A percentile compares a stretch with the other conserved stretches of the same genome.
phyloP scores from a whole-genome alignment of 75 land plant species.

The Cupressus sempervirens region DNA sequence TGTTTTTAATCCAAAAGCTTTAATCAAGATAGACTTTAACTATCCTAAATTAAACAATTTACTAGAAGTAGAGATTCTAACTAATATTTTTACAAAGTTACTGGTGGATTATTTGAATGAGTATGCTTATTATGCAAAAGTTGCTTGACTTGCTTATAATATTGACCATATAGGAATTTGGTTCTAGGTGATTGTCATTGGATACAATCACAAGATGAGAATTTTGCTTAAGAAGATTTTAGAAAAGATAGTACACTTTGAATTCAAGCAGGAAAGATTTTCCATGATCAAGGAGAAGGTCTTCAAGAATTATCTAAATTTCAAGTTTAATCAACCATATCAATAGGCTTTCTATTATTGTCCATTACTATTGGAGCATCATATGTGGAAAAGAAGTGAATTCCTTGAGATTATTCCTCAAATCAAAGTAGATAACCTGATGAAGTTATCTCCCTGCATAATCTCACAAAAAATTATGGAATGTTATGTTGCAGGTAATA shows the following conservation, averaged over 20 bases:
- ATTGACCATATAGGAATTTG: conserved; percentile 56
- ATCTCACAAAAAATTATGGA: conserved; percentile 67
- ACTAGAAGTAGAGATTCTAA: conserved; percentile 77
- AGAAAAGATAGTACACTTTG: no score
- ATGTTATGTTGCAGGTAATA: conserved; percentile 88
- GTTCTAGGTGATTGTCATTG: no score
- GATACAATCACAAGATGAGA: no score
- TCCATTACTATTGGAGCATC: conserved; percentile 66
- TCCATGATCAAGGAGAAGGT: conserved; percentile 93
- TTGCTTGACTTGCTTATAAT: conserved; percentile 85
- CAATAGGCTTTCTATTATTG: conserved; percentile 86
- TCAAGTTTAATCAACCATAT: conserved; percentile 89
- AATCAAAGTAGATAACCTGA: conserved; percentile 58
- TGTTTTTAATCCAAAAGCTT: conserved; percentile 82
- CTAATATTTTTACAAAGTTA: conserved; percentile 66
- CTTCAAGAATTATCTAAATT: conserved; percentile 74
- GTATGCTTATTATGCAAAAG: conserved; percentile 94
- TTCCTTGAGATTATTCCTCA: conserved; percentile 70
- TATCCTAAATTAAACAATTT: conserved; percentile 69
- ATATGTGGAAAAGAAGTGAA: conserved; percentile 76
- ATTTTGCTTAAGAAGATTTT: no score
- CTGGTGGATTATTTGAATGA: conserved; percentile 92
- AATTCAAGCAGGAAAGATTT: no score
- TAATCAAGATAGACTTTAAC: conserved; percentile 67
- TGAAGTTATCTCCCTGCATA: conserved; percentile 51